Percentiles rank a stretch among this genome's conserved stretches.
These are phyloP conservation scores for Elongisporangium anandrum DNA, from an alignment of 352 stramenopile species.

Conservation along the genomic window DNA sequence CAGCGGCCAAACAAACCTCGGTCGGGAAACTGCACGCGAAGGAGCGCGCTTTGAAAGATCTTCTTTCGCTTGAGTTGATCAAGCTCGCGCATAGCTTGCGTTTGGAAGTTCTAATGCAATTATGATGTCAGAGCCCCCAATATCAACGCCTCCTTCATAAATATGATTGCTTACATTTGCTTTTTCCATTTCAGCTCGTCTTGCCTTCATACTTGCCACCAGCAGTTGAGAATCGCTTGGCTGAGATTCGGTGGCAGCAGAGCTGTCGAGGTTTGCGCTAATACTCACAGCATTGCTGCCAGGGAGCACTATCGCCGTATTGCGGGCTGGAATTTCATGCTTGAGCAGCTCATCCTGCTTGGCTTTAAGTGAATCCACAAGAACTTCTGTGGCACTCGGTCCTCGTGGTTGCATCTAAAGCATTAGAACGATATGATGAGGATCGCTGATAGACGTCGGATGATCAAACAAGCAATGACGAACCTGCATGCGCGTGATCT, in stretches of 20 bases:
- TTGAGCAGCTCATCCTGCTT: slow-evolving; percentile 72
- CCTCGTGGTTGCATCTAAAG: slow-evolving; percentile 75
- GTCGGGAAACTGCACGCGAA: slow-evolving; percentile 83
- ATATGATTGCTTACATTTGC: slow-evolving; percentile 39
- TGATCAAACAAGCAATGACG: neutral
- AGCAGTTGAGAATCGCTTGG: slow-evolving; percentile 60
- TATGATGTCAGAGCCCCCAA: neutral
- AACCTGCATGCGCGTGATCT: slow-evolving; percentile 82
- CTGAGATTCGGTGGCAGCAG: slow-evolving; percentile 15
- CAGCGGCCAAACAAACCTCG: slow-evolving; percentile 34
- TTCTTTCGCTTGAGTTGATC: slow-evolving; percentile 83
- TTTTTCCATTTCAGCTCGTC: slow-evolving; percentile 72
- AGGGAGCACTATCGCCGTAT: slow-evolving; percentile 50
- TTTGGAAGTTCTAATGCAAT: slow-evolving; percentile 73
- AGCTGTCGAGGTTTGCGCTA: slow-evolving; percentile 5
- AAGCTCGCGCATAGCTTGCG: slow-evolving; percentile 83
- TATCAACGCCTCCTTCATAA: neutral
- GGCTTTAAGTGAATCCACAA: slow-evolving; percentile 67
- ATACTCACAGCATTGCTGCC: slow-evolving; percentile 5
- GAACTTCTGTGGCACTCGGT: slow-evolving; percentile 70
- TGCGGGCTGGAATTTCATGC: slow-evolving; percentile 55
- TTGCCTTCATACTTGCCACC: slow-evolving; percentile 70
- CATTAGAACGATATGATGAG: neutral
- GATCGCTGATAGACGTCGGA: neutral
- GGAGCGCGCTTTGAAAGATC: slow-evolving; percentile 68